phyloP scores from a whole-genome alignment of 2,329 filamentous ascomycete species.

The Colletotrichum abscissum region DNA sequence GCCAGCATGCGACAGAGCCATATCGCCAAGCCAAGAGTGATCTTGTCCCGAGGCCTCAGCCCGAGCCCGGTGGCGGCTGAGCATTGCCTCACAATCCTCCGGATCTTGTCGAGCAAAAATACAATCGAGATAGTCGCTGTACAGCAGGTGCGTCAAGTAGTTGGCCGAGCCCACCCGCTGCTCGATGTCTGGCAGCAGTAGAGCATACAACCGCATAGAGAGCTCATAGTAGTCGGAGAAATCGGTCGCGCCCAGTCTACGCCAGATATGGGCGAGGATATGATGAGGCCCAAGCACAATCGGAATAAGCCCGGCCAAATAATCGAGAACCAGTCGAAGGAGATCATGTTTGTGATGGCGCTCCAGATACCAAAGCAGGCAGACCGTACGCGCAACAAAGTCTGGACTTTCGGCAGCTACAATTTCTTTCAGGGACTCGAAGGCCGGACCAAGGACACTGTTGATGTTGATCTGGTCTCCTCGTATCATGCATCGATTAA shows the following conservation, averaged over 20 bases:
- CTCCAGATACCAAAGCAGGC: conserved; percentile 49
- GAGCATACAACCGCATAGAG: conserved; percentile 44
- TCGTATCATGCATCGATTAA: conserved; percentile 47
- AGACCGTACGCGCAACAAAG: conserved; percentile 47
- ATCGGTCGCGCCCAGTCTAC: conserved; percentile 42
- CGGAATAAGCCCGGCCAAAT: conserved; percentile 44
- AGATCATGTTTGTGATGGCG: conserved; percentile 47
- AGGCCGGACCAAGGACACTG: conserved; percentile 46
- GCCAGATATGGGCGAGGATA: conserved; percentile 46
- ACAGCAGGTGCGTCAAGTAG: conserved; percentile 45
- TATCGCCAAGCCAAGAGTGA: conserved; percentile 46
- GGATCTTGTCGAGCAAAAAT: conserved; percentile 42
- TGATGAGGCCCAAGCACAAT: conserved; percentile 44
- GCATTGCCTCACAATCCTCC: conserved; percentile 43
- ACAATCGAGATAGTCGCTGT: conserved; percentile 49
- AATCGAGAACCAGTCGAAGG: conserved; percentile 45
- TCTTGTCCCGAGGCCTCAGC: conserved; percentile 44
- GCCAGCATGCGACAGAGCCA: conserved; percentile 45
- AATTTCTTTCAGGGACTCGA: conserved; percentile 48
- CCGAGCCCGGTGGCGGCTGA: conserved; percentile 41
- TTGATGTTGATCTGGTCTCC: conserved; percentile 46
- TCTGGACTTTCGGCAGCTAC: conserved; percentile 46
- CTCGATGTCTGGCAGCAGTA: conserved; percentile 45
- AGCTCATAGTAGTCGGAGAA: conserved; percentile 48
- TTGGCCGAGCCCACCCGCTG: conserved; percentile 46